Percentiles rank a stretch among this genome's conserved stretches.
Conservation (phyloP, 257 asterid species). For the Eustoma russellianum region DNA sequence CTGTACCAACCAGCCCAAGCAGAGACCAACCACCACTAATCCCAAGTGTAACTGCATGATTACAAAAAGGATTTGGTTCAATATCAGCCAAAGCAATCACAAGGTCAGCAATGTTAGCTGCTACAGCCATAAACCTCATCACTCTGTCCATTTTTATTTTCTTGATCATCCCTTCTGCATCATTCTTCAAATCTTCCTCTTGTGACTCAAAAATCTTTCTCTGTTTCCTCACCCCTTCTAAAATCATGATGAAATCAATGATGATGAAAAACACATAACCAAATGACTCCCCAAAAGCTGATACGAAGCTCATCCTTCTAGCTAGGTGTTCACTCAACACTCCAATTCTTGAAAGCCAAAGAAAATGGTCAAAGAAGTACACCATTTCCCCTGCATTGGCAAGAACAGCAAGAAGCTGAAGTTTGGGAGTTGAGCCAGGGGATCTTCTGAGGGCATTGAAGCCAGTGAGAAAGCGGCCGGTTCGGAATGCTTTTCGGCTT, state of each 20-base stretch:
- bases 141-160: conserved; percentile 64
- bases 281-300: conserved; percentile 87
- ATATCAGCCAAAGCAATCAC: conserved; percentile 75
- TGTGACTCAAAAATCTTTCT: conserved; percentile 19
- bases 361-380: conserved; percentile 85
- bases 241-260: conserved; percentile 48
- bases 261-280: conserved; percentile 67
- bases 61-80: conserved; percentile 87
- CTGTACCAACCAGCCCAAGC: conserved; percentile 99
- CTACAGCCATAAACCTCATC: conserved; percentile 82
- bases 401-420: conserved; percentile 57
- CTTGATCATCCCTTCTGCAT: conserved; percentile 18
- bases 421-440: conserved; percentile 43
- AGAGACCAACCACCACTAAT: conserved; percentile 88
- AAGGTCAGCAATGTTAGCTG: conserved; percentile 85
- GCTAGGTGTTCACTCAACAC: conserved; percentile 54
- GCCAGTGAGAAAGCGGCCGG: conserved; percentile 80
- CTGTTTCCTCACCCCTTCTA: conserved; percentile 51
- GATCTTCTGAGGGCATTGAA: conserved; percentile 66
- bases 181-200: conserved; percentile 17
- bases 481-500: conserved; percentile 85
- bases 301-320: conserved; percentile 60
- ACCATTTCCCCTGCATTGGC: conserved; percentile 89
- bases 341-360: conserved; percentile 76
- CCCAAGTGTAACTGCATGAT: conserved; percentile 71